Evolutionary conservation across 768 basidiomycete genomes (phyloP).

Genomic region (Serendipita sp.): DNA sequence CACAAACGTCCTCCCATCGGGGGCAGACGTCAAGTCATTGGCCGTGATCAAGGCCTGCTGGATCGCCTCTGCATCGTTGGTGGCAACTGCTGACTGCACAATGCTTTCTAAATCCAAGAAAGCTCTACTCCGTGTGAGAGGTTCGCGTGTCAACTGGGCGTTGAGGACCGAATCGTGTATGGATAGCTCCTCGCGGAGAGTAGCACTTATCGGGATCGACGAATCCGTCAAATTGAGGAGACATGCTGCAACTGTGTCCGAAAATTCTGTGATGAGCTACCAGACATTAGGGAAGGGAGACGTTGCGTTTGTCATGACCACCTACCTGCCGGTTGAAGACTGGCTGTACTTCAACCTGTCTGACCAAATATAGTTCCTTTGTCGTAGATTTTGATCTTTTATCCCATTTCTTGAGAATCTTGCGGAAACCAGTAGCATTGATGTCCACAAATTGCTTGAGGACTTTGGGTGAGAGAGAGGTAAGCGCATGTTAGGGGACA

Average conservation of each 20-base stretch:
- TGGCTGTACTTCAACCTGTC: conserved; percentile 98
- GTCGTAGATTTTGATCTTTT: conserved; percentile 88
- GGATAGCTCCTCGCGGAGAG: conserved; percentile 2
- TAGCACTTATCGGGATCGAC: background rate
- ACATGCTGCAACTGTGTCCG: conserved; percentile 78
- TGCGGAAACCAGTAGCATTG: conserved; percentile 91
- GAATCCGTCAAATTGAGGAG: conserved; percentile 60
- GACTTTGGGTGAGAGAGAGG: conserved; percentile 3
- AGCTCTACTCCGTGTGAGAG: conserved; percentile 20
- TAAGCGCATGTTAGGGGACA: conserved; percentile 14
- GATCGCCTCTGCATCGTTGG: conserved; percentile 42
- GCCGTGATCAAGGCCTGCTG: conserved; percentile 56
- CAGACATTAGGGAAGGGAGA: background rate
- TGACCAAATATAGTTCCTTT: conserved; percentile 89
- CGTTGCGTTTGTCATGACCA: background rate
- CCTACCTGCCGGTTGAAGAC: conserved; percentile 87
- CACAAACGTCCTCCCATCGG: conserved; percentile 45
- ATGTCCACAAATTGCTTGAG: conserved; percentile 88
- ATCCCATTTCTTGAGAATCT: conserved; percentile 97
- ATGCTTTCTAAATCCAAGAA: conserved; percentile 82
- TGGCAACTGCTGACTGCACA: conserved; percentile 57
- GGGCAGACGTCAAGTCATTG: conserved; percentile 44
- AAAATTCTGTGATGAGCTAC: conserved; percentile 85
- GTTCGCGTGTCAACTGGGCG: conserved; percentile 40
- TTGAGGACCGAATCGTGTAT: conserved; percentile 5